Percentiles rank a stretch among this genome's conserved stretches.
Evolutionary conservation across 331 rosid genomes (phyloP).

Genomic region (Saraca asoca): DNA sequence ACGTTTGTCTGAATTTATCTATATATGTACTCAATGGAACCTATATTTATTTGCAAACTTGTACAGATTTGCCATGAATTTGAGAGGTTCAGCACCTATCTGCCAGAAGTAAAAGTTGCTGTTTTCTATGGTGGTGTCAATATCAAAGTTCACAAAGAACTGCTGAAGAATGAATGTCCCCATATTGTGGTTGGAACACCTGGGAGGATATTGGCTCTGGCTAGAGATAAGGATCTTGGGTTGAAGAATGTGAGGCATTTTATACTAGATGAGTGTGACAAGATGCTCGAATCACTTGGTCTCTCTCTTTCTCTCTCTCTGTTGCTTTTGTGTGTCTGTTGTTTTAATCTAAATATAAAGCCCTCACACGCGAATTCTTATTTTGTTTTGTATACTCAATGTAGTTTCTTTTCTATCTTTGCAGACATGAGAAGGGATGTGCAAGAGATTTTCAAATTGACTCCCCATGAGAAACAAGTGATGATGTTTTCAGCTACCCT

Average conservation of each 20-base stretch:
- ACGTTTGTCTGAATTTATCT: too few species aligned
- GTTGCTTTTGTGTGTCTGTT: too few species aligned
- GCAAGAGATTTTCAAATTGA: slow-evolving; percentile 97
- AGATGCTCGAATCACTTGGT: slow-evolving; percentile 99
- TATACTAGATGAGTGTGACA: slow-evolving; percentile 94
- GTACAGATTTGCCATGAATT: slow-evolving; percentile 94
- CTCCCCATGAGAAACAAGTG: slow-evolving; percentile 99
- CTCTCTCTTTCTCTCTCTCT: slow-evolving; percentile 19
- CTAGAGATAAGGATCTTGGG: slow-evolving; percentile 89
- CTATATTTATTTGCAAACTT: background rate
- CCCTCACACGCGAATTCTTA: too few species aligned
- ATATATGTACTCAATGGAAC: too few species aligned
- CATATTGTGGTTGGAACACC: slow-evolving; percentile 99
- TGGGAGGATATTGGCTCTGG: slow-evolving; percentile 83
- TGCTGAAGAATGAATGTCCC: slow-evolving; percentile 91
- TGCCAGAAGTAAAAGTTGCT: slow-evolving; percentile 95
- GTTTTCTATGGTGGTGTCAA: slow-evolving; percentile 98
- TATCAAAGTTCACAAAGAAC: slow-evolving; percentile 89
- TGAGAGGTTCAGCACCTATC: slow-evolving; percentile 93
- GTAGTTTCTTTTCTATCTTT: background rate
- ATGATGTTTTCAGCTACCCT: slow-evolving; percentile 99
- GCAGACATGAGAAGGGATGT: slow-evolving; percentile 98
- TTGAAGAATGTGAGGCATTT: slow-evolving; percentile 95
- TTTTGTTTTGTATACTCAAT: too few species aligned
- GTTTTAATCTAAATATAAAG: too few species aligned